phyloP scores from a whole-genome alignment of 495 filamentous ascomycete genomes.

The Penicillium flavigenum region DNA sequence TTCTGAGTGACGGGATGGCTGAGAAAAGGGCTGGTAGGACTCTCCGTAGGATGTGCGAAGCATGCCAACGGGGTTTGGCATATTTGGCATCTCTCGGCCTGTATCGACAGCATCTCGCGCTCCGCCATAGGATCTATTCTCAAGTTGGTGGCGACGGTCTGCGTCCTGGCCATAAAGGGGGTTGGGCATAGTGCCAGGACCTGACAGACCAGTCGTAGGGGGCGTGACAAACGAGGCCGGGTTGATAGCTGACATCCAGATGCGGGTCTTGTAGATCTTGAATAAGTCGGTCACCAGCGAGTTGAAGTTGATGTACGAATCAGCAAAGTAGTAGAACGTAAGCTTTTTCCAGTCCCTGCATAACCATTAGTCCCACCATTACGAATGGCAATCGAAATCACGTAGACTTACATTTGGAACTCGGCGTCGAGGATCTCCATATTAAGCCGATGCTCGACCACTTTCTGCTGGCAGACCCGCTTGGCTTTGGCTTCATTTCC shows the following conservation, averaged over 20 bases:
- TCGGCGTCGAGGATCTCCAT: slow-evolving; percentile 99
- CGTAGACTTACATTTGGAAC: slow-evolving; percentile 83
- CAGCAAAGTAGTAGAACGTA: slow-evolving; percentile 98
- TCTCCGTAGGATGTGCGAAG: slow-evolving; percentile 40
- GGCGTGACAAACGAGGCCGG: slow-evolving; percentile 91
- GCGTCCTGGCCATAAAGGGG: slow-evolving; percentile 39
- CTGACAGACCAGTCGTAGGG: slow-evolving; percentile 65
- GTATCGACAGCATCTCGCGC: slow-evolving; percentile 32
- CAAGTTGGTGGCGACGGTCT: slow-evolving; percentile 40
- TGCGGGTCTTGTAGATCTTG: slow-evolving; percentile 97
- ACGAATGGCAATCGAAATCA: too few relatives aligned
- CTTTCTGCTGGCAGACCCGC: slow-evolving; percentile 92
- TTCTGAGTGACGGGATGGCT: slow-evolving; percentile 33
- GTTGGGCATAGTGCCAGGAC: slow-evolving; percentile 27
- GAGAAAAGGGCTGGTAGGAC: slow-evolving; percentile 39
- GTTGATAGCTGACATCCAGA: slow-evolving; percentile 99
- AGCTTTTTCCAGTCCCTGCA: slow-evolving; percentile 96
- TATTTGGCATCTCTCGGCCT: slow-evolving; percentile 34
- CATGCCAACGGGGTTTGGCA: slow-evolving; percentile 34
- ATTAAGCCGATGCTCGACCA: slow-evolving; percentile 86
- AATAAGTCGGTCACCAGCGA: slow-evolving; percentile 94
- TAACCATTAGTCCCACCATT: slow-evolving; percentile 3
- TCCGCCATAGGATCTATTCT: slow-evolving; percentile 31
- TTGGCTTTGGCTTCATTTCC: slow-evolving; percentile 97
- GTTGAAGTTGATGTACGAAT: slow-evolving; percentile 98